A percentile compares a stretch with the other conserved stretches of the same genome.
Conservation (phyloP, 306 rosid species). For the Prunus mongolica region DNA sequence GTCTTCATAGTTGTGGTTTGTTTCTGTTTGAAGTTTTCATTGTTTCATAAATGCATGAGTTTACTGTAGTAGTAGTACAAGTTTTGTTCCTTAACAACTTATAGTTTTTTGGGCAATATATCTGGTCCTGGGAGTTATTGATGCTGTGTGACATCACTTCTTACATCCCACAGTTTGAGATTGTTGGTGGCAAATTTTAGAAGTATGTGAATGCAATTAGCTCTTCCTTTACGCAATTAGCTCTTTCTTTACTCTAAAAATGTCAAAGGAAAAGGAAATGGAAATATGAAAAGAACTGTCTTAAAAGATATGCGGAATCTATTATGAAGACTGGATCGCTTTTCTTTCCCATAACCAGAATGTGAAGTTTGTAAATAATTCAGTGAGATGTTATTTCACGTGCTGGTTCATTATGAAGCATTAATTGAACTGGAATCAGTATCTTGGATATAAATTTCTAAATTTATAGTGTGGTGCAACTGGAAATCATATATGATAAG, state of each 20-base stretch:
- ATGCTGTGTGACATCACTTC: constrained; percentile 43
- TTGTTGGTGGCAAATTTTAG: constrained; percentile 30
- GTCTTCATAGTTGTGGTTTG: constrained; percentile 5
- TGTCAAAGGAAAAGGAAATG: not conserved
- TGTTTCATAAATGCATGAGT: constrained; percentile 2
- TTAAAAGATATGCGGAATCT: not conserved
- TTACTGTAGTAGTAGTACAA: constrained; percentile 5
- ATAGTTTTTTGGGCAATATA: constrained; percentile 35
- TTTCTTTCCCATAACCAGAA: not conserved
- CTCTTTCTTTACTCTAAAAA: constrained; percentile 13
- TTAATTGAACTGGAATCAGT: not conserved
- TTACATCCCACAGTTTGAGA: constrained; percentile 47
- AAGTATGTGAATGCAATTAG: constrained; percentile 30
- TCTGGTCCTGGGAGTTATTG: constrained; percentile 33
- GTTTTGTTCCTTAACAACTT: constrained; percentile 49
- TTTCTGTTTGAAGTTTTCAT: not conserved
- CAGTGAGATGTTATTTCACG: not conserved
- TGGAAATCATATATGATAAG: not conserved
- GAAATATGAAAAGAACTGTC: not conserved
- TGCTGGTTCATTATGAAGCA: not conserved
- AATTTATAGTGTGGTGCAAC: not conserved
- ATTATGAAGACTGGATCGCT: not conserved
- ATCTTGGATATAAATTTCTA: not conserved
- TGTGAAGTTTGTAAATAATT: not conserved
- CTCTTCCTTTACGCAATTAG: constrained; percentile 24